A percentile compares a stretch with the other conserved stretches of the same genome.
These are phyloP conservation scores for Epichloe typhina DNA, from an alignment of 2,329 filamentous ascomycete species.

Conservation along the genomic window DNA sequence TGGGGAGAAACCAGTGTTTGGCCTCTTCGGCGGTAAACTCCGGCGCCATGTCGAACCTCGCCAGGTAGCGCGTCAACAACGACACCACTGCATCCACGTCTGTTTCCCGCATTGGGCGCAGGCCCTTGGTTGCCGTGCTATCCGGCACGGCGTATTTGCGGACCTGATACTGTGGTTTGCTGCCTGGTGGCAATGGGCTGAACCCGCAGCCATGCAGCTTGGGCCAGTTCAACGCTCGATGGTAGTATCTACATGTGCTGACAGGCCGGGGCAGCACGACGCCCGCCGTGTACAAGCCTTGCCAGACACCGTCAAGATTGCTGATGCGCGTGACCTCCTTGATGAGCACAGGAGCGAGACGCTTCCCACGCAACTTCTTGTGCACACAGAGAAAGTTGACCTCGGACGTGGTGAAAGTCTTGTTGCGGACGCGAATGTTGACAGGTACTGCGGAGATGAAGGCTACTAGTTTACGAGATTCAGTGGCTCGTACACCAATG, in stretches of 20 bases:
- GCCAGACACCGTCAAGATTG: constrained; percentile 76
- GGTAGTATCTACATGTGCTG: constrained; percentile 89
- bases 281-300: constrained; percentile 92
- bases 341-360: constrained; percentile 85
- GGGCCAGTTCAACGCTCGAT: constrained; percentile 86
- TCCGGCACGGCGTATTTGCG: constrained; percentile 75
- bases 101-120: constrained; percentile 66
- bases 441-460: constrained; percentile 93
- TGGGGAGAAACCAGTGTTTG: constrained; percentile 74
- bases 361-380: constrained; percentile 91
- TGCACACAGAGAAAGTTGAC: constrained; percentile 98
- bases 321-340: constrained; percentile 93
- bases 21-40: constrained; percentile 70
- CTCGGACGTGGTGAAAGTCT: constrained; percentile 66
- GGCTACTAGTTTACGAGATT: constrained; percentile 78
- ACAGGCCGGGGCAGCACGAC: constrained; percentile 84
- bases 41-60: constrained; percentile 72
- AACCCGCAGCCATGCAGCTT: constrained; percentile 94
- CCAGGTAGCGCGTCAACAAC: constrained; percentile 64
- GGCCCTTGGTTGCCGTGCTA: constrained; percentile 55
- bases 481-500: constrained; percentile 74
- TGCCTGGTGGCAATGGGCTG: constrained; percentile 70
- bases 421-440: constrained; percentile 64
- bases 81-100: constrained; percentile 66
- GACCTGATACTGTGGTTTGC: constrained; percentile 75